These are phyloP conservation scores for Anthoceros angustus DNA, from an alignment of 225 moss, liverwort and hornwort species.

Conservation along the genomic window DNA sequence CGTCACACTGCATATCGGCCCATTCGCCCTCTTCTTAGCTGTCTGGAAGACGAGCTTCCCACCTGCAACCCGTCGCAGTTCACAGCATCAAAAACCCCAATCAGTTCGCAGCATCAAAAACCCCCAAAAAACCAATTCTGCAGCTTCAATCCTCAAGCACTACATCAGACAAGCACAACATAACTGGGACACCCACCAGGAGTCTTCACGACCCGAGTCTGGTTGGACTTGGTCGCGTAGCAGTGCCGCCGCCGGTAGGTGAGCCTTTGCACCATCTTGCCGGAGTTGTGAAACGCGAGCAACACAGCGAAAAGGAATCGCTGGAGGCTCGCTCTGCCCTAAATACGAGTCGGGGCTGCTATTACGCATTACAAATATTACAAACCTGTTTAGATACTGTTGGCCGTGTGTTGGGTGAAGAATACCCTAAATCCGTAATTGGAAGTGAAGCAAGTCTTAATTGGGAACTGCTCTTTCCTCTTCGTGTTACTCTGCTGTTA, in stretches of 20 bases:
- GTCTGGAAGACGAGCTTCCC: slow-evolving; percentile 60
- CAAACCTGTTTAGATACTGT: too few species aligned
- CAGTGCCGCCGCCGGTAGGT: slow-evolving; percentile 37
- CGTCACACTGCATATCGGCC: slow-evolving; percentile 51
- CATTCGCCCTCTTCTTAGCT: slow-evolving; percentile 64
- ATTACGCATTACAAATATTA: not conserved
- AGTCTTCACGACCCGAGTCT: slow-evolving; percentile 25
- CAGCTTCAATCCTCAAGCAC: not conserved
- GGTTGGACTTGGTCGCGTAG: slow-evolving; percentile 35
- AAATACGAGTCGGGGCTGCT: not conserved
- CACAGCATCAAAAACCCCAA: not conserved
- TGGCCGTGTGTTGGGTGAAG: too few species aligned
- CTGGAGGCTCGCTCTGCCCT: not conserved
- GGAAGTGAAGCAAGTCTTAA: too few species aligned
- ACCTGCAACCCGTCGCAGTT: slow-evolving; percentile 16
- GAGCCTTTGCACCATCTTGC: slow-evolving; percentile 29
- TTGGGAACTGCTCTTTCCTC: too few species aligned
- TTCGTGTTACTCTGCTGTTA: too few species aligned
- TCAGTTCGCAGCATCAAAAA: not conserved
- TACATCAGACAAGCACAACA: not conserved
- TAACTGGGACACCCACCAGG: slow-evolving; percentile 18
- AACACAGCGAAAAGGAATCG: not conserved
- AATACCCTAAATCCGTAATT: too few species aligned
- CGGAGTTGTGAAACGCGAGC: not conserved
- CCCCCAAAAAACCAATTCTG: not conserved